Percentiles rank a stretch among this genome's conserved stretches.
phyloP scores from a whole-genome alignment of 169 alveolate species.

The Plasmodium relictum region DNA sequence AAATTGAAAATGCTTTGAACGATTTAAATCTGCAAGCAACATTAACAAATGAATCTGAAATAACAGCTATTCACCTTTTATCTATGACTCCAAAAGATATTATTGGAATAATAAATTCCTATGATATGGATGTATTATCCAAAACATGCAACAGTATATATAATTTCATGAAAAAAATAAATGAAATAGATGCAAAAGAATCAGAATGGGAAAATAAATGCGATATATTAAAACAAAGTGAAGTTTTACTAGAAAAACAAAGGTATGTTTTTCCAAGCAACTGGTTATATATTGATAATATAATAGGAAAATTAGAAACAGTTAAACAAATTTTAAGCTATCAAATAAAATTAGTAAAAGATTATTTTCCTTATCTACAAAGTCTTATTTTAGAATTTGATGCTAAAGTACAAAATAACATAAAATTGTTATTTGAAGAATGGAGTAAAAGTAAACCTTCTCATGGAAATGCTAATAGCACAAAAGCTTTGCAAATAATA shows the following conservation, averaged over 20 bases:
- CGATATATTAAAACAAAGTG: constrained; percentile 91
- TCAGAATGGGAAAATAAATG: constrained; percentile 90
- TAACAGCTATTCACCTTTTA: constrained; percentile 84
- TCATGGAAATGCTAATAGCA: constrained; percentile 66
- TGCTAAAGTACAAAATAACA: constrained; percentile 64
- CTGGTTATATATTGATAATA: constrained; percentile 94
- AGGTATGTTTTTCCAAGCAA: constrained; percentile 93
- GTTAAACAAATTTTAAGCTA: constrained; percentile 86
- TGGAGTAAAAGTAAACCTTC: constrained; percentile 76
- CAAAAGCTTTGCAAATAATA: constrained; percentile 75
- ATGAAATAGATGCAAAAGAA: constrained; percentile 91
- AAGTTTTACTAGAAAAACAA: constrained; percentile 93
- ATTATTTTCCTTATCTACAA: constrained; percentile 69
- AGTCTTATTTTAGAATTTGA: constrained; percentile 67
- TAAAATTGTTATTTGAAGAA: constrained; percentile 56
- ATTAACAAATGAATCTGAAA: constrained; percentile 75
- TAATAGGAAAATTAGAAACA: constrained; percentile 95
- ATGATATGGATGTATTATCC: constrained; percentile 82
- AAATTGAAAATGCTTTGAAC: constrained; percentile 74
- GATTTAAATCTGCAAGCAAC: constrained; percentile 80
- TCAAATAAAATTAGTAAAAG: constrained; percentile 75
- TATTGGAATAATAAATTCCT: constrained; percentile 80
- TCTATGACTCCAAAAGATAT: constrained; percentile 82
- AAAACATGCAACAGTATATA: constrained; percentile 86
- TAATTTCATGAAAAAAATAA: constrained; percentile 91